phyloP scores from a whole-genome alignment of 768 basidiomycete species.

The Trametes cubensis region DNA sequence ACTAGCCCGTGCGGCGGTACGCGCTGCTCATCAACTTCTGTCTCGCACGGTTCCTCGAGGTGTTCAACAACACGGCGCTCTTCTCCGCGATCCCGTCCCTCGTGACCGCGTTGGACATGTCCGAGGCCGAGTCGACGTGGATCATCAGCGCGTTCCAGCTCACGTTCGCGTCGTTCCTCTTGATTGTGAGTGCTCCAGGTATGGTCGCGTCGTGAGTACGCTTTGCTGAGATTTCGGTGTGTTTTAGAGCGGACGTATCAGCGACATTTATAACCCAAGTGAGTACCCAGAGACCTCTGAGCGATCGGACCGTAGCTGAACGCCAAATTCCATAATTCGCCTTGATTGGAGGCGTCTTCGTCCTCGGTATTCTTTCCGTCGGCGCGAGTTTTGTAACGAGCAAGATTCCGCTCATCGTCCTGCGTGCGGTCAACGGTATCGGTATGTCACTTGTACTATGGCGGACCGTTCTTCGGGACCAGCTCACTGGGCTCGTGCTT shows the following conservation, averaged over 20 bases:
- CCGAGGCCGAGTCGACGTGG: slow-evolving; percentile 35
- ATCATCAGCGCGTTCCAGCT: slow-evolving; percentile 41
- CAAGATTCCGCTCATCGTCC: slow-evolving; percentile 37
- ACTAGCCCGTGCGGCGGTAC: slow-evolving; percentile 34
- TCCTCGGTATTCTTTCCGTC: slow-evolving; percentile 35
- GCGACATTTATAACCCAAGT: slow-evolving; percentile 40
- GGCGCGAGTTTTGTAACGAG: slow-evolving; percentile 36
- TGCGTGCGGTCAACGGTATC: slow-evolving; percentile 38
- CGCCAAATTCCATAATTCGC: slow-evolving; percentile 28
- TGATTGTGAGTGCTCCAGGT: slow-evolving; percentile 32
- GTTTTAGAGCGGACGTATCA: slow-evolving; percentile 36
- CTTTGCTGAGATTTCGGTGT: background rate
- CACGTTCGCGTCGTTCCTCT: slow-evolving; percentile 40
- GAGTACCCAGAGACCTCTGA: slow-evolving; percentile 8
- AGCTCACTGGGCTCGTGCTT: slow-evolving; percentile 33
- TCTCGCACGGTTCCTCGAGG: slow-evolving; percentile 42
- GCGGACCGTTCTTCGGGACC: slow-evolving; percentile 4
- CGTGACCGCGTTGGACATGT: slow-evolving; percentile 30
- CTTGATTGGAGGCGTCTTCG: slow-evolving; percentile 33
- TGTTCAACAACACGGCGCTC: slow-evolving; percentile 40
- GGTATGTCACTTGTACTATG: slow-evolving; percentile 18
- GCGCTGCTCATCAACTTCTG: slow-evolving; percentile 39
- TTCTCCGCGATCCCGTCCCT: slow-evolving; percentile 38
- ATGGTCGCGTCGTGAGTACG: background rate
- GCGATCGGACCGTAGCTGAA: background rate